Evolutionary conservation across 352 stramenopile species (phyloP), one percentile per base, ranked within the genome.

Genomic region (Saprolegnia parasitica): DNA sequence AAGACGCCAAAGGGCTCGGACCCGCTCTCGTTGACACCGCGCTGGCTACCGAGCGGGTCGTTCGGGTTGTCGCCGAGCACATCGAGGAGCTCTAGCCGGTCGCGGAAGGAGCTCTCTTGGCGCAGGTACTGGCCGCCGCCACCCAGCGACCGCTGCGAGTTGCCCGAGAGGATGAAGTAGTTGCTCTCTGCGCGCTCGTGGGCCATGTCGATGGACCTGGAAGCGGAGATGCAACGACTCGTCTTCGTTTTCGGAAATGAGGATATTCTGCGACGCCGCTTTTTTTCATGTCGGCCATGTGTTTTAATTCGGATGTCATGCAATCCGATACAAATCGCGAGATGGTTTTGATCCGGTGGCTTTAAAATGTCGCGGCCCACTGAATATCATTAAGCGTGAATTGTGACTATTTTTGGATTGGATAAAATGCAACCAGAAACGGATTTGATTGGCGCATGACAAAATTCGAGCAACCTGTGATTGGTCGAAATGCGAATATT

Each of bases 111-210:
- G 23, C 46, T 70, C 21, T 40, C 52, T 60, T 60, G 52, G 35
- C 52, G 63, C 15, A 37, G 37, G 20, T 29, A 42, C 21, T 72
- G 78, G 20, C 65, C 67, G 64, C 81, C 78, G 55, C 73, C 68
- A n/a, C n/a, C 74, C 74, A 84, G 73, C 74, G 76, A 74, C 87
- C 85, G 81, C 77, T 89, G 89, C 68, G 81, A 79, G 73, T 93
- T 83, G 15, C 83, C 78, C 45, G 90, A 81, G 39, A 93, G 77
- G 71, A 89, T 74, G 64, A 93, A 93, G 77, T 93, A 93, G 80
- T 93, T 93, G 76, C 83, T 91, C 70, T 81, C 79, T n/a, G 85
- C 85, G 68, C 85, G 85, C 13, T 58, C 29, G 23, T 62, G 54
- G 45, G 63, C 63, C 63, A 61, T 61, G 29, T 1, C 10, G 42